Evolutionary conservation across 148 eudicot genomes (phyloP).

Genomic region (Rhododendron ovatum): DNA sequence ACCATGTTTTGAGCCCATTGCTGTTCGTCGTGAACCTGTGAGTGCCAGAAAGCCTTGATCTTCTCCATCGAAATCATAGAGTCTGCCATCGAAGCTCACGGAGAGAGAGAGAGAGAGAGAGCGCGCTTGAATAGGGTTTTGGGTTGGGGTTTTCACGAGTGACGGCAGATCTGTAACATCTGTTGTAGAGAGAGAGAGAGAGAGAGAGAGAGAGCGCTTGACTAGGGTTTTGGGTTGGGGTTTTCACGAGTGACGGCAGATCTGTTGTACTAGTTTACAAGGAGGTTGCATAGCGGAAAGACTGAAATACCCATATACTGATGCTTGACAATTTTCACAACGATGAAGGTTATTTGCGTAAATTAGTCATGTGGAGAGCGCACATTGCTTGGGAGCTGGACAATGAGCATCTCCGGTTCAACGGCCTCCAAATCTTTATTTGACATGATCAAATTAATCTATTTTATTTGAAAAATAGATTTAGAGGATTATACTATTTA

Average conservation of each 20-base stretch:
- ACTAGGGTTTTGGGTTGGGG: slow-evolving; percentile 10
- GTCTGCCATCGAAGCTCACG: slow-evolving; percentile 26
- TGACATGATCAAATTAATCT: too few relatives aligned
- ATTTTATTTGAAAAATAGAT: too few relatives aligned
- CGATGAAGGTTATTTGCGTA: neutral
- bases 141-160: neutral
- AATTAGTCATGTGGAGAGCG: neutral
- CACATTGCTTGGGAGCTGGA: neutral
- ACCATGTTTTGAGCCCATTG: slow-evolving; percentile 45
- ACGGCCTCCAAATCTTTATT: too few relatives aligned
- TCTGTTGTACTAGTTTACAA: neutral
- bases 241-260: neutral
- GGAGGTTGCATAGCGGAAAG: neutral
- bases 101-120: slow-evolving; percentile 2
- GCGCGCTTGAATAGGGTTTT: slow-evolving; percentile 9
- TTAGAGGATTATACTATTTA: too few relatives aligned
- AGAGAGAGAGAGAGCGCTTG: neutral
- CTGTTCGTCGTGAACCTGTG: slow-evolving; percentile 35
- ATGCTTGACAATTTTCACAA: neutral
- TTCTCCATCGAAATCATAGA: slow-evolving; percentile 27
- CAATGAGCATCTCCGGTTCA: neutral
- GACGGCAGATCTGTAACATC: neutral
- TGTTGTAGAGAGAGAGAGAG: slow-evolving; percentile 3
- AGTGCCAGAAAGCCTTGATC: slow-evolving; percentile 35
- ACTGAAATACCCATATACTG: neutral